These are phyloP conservation scores for Penicillium sp. DNA, from an alignment of 2,329 filamentous ascomycete genomes.

Conservation along the genomic window DNA sequence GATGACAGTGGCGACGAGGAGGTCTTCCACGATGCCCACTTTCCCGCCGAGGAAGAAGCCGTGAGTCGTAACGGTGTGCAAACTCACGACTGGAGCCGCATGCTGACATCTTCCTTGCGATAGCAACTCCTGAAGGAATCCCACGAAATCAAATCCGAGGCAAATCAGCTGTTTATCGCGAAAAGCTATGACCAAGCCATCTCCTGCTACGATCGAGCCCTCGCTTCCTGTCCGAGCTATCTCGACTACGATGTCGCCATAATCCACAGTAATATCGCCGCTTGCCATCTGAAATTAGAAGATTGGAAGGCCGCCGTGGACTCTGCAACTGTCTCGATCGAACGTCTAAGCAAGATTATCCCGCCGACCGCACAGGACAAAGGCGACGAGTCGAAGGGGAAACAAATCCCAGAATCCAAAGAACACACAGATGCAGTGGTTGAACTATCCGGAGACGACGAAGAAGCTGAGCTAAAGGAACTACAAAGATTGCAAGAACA, in stretches of 20 bases:
- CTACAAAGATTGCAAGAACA: conserved; percentile 43
- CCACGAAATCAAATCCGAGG: conserved; percentile 67
- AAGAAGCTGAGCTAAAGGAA: conserved; percentile 40
- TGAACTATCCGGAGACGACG: conserved; percentile 47
- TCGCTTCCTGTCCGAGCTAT: conserved; percentile 75
- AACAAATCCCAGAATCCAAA: conserved; percentile 8
- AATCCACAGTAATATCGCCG: conserved; percentile 81
- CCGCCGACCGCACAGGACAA: conserved; percentile 35
- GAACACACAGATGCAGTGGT: conserved; percentile 38
- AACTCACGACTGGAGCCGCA: not conserved
- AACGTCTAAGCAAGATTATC: conserved; percentile 65
- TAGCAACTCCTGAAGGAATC: conserved; percentile 69
- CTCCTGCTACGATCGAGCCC: conserved; percentile 75
- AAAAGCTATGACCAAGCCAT: conserved; percentile 74
- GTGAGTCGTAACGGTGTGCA: conserved; percentile 27
- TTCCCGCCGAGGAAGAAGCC: conserved; percentile 47
- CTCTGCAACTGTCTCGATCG: conserved; percentile 68
- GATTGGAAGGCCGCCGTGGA: conserved; percentile 83
- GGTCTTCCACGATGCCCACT: conserved; percentile 42
- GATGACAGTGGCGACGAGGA: conserved; percentile 39
- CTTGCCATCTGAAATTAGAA: conserved; percentile 78
- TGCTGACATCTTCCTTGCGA: conserved; percentile 9
- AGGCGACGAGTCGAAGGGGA: conserved; percentile 17
- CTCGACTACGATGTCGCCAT: conserved; percentile 86
- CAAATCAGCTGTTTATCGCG: conserved; percentile 74